Base-by-base conservation (phyloP, 2,329 filamentous ascomycete genomes). In the Sporothrix inflata region DNA sequence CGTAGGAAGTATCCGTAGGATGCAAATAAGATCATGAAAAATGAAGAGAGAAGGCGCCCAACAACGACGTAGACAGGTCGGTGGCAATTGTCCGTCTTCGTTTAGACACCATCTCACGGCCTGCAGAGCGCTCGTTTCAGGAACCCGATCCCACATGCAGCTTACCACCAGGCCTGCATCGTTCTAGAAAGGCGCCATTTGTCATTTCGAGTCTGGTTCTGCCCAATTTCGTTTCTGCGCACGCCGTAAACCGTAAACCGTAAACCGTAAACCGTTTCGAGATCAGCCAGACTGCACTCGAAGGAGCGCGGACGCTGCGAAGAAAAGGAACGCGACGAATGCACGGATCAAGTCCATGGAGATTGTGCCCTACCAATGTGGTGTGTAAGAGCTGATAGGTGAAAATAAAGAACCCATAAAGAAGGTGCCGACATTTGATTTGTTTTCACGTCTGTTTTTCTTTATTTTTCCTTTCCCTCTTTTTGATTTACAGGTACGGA, bases 361-460 rank as follows among this genome's bases (percentile, higher is more conserved):
- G 27, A 66, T 34, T 66, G 42, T 38, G 40, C 40, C 16, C 42
- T 45, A 14, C 21, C 63, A 30, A 11, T 45, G n/a, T 66, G 61
- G 40, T 66, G 63, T 66, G 63, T 66, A 66, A 49, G 42, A 49
- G 63, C 63, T 66, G 63, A 66, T 24, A n/a, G 42, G 63, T 34
- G 42, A 34, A 66, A 27, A n/a, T n/a, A 65, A 45, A 68, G 61
- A 66, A 47, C n/a, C n/a, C n/a, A n/a, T n/a, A n/a, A n/a, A n/a
- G n/a, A n/a, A n/a, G n/a, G n/a, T 53, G 65, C 45, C 53, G 65
- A 40, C 27, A 38, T 45, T 65, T 55, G 24, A 30, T 30, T 55
- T 55, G 12, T 1, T 55, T 30, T 55, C n/a, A n/a, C 16, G 16
- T 60, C 30, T 24, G 3, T 8, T 42, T 7, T 66, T 27, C 12